Evolutionary conservation across 2,329 filamentous ascomycete species (phyloP).

Genomic region (Lasiodiplodia citricola): DNA sequence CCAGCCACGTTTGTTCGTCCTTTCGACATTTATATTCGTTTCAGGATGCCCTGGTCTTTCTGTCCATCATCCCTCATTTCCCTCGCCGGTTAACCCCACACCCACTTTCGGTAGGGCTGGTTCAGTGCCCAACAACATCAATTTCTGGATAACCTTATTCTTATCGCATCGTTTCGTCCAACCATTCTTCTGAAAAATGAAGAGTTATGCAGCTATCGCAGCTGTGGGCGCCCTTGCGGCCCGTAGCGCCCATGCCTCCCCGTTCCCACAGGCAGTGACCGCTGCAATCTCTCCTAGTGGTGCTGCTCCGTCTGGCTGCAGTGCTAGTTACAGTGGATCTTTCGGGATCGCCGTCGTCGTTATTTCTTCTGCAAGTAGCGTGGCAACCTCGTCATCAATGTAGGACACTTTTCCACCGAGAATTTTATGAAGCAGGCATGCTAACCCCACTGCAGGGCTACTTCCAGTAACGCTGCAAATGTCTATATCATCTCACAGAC

Average conservation of each 20-base stretch:
- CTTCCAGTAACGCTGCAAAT: not conserved
- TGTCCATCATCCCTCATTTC: not conserved
- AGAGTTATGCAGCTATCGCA: not conserved
- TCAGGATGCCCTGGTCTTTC: conserved; percentile 1
- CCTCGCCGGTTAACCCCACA: not conserved
- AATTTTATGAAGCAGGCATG: not conserved
- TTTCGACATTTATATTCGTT: conserved; percentile 2
- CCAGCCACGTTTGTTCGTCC: not conserved
- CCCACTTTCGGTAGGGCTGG: not conserved
- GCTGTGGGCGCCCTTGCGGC: conserved; percentile 9
- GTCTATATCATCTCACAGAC: conserved; percentile 26
- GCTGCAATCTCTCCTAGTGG: conserved; percentile 1
- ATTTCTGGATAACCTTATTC: conserved; percentile 1
- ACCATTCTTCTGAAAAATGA: not conserved
- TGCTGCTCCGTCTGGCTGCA: not conserved
- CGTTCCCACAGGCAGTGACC: conserved; percentile 15
- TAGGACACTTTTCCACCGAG: not conserved
- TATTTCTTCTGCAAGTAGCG: not conserved
- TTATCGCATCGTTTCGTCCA: not conserved
- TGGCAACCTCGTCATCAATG: not conserved
- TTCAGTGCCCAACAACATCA: not conserved
- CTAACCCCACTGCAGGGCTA: not conserved
- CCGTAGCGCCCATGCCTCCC: conserved; percentile 9
- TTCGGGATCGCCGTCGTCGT: conserved; percentile 11
- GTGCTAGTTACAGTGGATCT: not conserved